These are phyloP conservation scores for Eutrema yunnanense DNA, from an alignment of 345 rosid species.

Conservation along the genomic window DNA sequence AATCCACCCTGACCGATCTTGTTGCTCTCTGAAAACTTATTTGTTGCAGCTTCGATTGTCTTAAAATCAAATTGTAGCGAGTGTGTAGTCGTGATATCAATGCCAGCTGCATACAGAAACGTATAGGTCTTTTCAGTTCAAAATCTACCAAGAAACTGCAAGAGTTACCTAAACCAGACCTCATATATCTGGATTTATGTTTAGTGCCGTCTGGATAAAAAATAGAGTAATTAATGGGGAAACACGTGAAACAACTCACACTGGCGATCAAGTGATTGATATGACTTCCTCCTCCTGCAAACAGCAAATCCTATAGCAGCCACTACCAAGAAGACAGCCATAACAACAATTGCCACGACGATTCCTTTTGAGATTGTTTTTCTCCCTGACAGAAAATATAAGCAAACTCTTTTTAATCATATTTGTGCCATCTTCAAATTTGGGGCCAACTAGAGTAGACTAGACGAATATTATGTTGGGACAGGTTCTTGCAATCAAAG, in stretches of 20 bases:
- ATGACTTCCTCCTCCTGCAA: neutral
- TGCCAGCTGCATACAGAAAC: neutral
- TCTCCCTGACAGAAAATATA: neutral
- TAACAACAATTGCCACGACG: neutral
- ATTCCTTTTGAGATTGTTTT: slow-evolving; percentile 1
- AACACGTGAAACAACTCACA: neutral
- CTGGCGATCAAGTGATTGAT: neutral
- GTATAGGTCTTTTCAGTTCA: neutral
- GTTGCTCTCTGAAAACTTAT: neutral
- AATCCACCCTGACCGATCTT: neutral
- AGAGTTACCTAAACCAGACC: neutral
- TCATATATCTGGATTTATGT: neutral
- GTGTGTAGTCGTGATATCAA: neutral
- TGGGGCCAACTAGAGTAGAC: neutral
- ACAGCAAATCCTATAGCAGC: neutral
- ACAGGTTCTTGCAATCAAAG: neutral
- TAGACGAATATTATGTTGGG: neutral
- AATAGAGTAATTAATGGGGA: neutral
- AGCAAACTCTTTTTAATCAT: neutral
- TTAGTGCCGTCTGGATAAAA: neutral
- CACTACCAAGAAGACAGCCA: neutral
- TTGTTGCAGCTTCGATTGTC: neutral
- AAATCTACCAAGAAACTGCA: slow-evolving; percentile 4
- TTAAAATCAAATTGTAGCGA: neutral
- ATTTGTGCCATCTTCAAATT: neutral